These are phyloP conservation scores for Fraxinus greggii DNA, from an alignment of 305 asterid genomes.

Conservation along the genomic window DNA sequence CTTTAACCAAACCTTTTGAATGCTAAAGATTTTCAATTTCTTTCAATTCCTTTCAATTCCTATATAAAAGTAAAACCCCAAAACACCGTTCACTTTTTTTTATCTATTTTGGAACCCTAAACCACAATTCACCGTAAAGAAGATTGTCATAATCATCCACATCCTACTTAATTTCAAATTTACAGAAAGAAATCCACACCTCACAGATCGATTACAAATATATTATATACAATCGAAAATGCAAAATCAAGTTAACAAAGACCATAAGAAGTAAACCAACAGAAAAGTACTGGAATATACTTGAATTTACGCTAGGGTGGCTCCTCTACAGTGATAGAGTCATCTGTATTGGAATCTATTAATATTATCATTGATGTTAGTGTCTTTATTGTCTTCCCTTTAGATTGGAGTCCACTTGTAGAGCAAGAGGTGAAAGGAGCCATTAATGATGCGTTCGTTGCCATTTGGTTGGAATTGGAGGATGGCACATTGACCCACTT, in stretches of 20 bases:
- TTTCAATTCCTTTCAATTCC: background rate
- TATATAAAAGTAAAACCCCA: conserved; percentile 20
- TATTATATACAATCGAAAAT: background rate
- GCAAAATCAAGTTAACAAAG: background rate
- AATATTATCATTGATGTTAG: conserved; percentile 21
- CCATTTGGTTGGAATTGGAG: conserved; percentile 40
- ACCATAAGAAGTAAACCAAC: conserved; percentile 12
- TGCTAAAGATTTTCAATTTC: conserved; percentile 1
- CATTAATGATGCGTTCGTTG: conserved; percentile 42
- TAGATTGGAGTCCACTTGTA: conserved; percentile 86
- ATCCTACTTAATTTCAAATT: conserved; percentile 11
- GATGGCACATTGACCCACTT: conserved; percentile 73
- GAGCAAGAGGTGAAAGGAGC: conserved; percentile 61
- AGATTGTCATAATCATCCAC: background rate
- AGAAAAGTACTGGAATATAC: conserved; percentile 71
- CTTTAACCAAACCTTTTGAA: background rate
- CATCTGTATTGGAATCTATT: conserved; percentile 40
- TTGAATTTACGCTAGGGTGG: conserved; percentile 69
- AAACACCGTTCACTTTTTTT: background rate
- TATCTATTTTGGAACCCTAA: conserved; percentile 13
- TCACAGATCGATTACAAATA: background rate
- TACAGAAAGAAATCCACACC: background rate
- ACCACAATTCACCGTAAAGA: background rate
- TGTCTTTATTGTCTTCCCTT: conserved; percentile 33
- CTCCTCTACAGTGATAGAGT: conserved; percentile 46